Percentiles rank a stretch among this genome's conserved stretches.
These are phyloP conservation scores for Heliamphora pulchella DNA, from an alignment of 179 eudicot genomes.

Conservation along the genomic window DNA sequence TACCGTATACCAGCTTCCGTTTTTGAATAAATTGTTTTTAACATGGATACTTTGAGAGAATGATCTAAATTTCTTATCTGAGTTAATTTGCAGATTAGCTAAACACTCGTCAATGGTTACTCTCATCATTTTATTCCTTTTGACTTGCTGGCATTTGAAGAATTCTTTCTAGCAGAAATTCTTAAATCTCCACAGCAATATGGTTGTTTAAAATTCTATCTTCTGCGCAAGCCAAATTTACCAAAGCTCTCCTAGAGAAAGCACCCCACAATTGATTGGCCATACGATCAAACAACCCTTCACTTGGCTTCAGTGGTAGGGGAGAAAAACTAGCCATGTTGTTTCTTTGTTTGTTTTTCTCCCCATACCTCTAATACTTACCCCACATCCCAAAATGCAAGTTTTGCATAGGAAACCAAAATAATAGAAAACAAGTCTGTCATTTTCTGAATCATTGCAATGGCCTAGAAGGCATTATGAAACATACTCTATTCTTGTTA, in stretches of 20 bases:
- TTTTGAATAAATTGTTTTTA: too few species aligned
- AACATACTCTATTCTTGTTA: neutral
- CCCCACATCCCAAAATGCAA: neutral
- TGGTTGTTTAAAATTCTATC: neutral
- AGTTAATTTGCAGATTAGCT: constrained; percentile 5
- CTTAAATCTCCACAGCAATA: neutral
- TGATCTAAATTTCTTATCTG: neutral
- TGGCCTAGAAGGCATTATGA: neutral
- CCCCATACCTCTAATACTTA: neutral
- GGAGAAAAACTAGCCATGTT: neutral
- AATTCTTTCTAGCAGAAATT: neutral
- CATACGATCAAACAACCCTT: neutral
- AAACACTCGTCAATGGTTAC: neutral
- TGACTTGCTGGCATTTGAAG: neutral
- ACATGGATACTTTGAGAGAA: too few species aligned
- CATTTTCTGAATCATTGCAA: too few species aligned
- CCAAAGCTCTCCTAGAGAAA: neutral
- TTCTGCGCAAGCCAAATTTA: neutral
- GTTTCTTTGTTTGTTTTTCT: too few species aligned
- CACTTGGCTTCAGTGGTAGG: neutral
- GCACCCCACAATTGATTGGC: neutral
- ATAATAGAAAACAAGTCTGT: too few species aligned
- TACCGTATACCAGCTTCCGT: neutral
- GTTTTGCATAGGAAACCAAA: neutral
- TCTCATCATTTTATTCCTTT: too few species aligned